Base-by-base conservation (phyloP, 768 basidiomycete species). In the Boletus vinaceobasis region DNA sequence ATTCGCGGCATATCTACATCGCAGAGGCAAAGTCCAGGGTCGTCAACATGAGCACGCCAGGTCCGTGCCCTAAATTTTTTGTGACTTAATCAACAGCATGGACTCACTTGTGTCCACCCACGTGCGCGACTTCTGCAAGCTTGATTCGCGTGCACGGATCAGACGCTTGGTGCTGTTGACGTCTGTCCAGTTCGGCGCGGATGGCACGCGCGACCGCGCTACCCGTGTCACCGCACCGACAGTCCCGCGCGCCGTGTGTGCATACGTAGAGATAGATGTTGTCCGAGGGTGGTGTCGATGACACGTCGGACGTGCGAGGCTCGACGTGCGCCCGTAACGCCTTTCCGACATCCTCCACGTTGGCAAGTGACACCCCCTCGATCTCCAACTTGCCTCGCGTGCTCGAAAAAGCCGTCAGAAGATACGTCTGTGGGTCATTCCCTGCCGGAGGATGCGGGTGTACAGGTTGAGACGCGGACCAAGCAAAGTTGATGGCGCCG, bases 91-190 rank as follows among this genome's bases (percentile, higher is more conserved):
- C 19, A 19, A 40, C 26, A 33, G 42, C 26, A 27, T 50, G 21
- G 8, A 77, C 85, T 65, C 64, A 89, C 90, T 88, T 78, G 71
- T 94, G 91, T 26, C 90, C 90, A 1, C 92, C 91, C 48, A 94
- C 84, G 68, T 94, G 91, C 2, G 80, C 87, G 7, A 86, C 80
- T 58, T 90, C 83, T 4, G 82, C 82, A 2, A 92, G 73, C 42
- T 67, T 67, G 23, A 76, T 76, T 60, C 57, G 82, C 55, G 37
- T 64, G 58, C 68, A 64, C 2, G 57, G 58, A 55, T 70, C 66
- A 3, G 48, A 56, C 7, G 56, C 59, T 33, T 75, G 63, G 10
- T 33, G 56, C 43, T 69, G 56, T 21, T 65, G 68, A 46, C 77
- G 75, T 38, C 64, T 69, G 37, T 65, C 66, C 7, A 88, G 68